Percentiles rank a stretch among this genome's conserved stretches.
These are phyloP conservation scores for Ceratocystis lukuohia DNA, from an alignment of 2,329 filamentous ascomycete genomes.

Conservation along the genomic window DNA sequence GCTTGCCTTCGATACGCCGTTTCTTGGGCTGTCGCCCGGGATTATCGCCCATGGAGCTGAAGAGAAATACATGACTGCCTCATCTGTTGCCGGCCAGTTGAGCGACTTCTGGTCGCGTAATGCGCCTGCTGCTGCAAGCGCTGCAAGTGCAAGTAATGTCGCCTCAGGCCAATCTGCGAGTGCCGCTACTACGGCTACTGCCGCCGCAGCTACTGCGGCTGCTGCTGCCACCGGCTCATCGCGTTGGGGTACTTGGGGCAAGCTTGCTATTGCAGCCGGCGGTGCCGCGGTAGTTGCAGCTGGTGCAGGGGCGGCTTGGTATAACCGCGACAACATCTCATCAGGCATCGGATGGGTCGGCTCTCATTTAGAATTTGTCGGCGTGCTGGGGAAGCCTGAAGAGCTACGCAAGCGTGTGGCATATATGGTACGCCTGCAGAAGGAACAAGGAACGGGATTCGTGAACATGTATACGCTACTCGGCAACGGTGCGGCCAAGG, in stretches of 20 bases:
- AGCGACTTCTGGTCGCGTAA: conserved; percentile 49
- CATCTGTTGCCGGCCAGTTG: conserved; percentile 53
- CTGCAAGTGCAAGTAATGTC: conserved; percentile 25
- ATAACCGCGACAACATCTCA: conserved; percentile 66
- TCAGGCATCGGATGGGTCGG: conserved; percentile 69
- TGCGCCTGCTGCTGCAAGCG: conserved; percentile 27
- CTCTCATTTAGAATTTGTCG: conserved; percentile 87
- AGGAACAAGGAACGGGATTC: conserved; percentile 59
- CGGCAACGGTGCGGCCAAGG: conserved; percentile 48
- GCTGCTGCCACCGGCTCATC: conserved; percentile 23
- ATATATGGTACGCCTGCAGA: conserved; percentile 50
- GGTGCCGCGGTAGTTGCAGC: conserved; percentile 71
- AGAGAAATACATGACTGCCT: conserved; percentile 65
- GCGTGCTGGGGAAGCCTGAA: conserved; percentile 70
- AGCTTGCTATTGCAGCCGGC: conserved; percentile 72
- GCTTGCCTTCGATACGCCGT: conserved; percentile 89
- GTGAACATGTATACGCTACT: conserved; percentile 79
- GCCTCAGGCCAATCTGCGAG: background rate
- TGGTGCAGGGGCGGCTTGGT: conserved; percentile 72
- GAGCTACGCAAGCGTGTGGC: conserved; percentile 63
- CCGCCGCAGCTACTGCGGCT: conserved; percentile 26
- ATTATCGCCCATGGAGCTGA: conserved; percentile 81
- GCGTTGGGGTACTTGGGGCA: conserved; percentile 69
- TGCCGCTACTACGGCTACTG: conserved; percentile 17
- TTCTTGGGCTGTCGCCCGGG: conserved; percentile 64